Percentiles rank a stretch among this genome's conserved stretches.
phyloP scores from a whole-genome alignment of 495 filamentous ascomycete genomes.

The Talaromyces stipitatus region DNA sequence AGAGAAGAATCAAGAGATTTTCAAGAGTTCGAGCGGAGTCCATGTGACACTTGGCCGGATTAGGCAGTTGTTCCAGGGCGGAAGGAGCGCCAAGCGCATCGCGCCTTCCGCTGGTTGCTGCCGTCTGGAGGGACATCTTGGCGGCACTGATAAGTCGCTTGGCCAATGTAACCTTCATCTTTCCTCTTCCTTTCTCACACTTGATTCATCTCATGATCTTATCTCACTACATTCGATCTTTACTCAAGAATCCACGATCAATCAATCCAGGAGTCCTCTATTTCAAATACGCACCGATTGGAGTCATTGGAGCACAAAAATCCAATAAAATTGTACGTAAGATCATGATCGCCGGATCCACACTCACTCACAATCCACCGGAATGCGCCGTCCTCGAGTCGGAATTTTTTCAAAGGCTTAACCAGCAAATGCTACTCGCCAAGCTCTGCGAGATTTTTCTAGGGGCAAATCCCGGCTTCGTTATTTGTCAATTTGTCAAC shows the following conservation, averaged over 20 bases:
- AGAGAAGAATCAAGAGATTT: not conserved
- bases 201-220: not conserved
- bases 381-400: not conserved
- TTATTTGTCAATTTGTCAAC: not conserved
- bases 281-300: no score
- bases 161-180: not conserved
- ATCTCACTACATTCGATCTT: not conserved
- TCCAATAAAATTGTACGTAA: not conserved
- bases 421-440: not conserved
- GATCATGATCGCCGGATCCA: not conserved
- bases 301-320: no score
- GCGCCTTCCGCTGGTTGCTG: not conserved
- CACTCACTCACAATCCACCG: not conserved
- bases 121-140: no score
- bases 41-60: not conserved
- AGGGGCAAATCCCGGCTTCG: not conserved
- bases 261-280: no score
- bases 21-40: not conserved
- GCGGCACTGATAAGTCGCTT: not conserved
- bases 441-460: not conserved
- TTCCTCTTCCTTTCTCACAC: not conserved
- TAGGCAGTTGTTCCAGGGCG: conserved; percentile 1
- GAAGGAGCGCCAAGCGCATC: not conserved
- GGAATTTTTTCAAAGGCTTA: no score
- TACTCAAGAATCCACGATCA: not conserved